Evolutionary conservation across 2,329 filamentous ascomycete genomes (phyloP).

Genomic region (Botrytis pseudocinerea): DNA sequence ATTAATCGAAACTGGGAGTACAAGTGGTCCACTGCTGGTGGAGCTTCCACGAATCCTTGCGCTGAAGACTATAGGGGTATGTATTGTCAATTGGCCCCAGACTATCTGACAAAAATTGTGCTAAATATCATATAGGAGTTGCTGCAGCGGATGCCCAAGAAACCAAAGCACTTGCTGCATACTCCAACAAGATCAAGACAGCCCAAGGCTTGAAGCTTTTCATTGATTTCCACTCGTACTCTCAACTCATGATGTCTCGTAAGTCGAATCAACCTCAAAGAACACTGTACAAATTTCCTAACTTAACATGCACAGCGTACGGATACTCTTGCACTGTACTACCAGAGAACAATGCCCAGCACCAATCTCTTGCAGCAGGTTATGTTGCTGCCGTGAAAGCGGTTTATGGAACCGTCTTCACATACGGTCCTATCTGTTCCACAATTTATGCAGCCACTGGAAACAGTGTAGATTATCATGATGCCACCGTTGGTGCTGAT

Average conservation of each 20-base stretch:
- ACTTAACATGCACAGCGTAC: constrained; percentile 44
- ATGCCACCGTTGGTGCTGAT: constrained; percentile 42
- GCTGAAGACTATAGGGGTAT: constrained; percentile 49
- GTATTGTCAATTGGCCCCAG: constrained; percentile 4
- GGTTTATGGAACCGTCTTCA: constrained; percentile 50
- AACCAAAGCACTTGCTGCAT: constrained; percentile 51
- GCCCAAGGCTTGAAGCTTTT: constrained; percentile 57
- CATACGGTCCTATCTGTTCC: constrained; percentile 52
- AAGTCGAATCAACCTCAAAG: constrained; percentile 10
- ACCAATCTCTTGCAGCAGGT: constrained; percentile 51
- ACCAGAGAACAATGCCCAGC: constrained; percentile 49
- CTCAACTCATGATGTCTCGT: constrained; percentile 57
- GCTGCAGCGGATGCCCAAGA: constrained; percentile 52
- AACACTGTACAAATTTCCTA: neutral
- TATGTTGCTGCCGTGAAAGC: constrained; percentile 55
- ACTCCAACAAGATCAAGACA: constrained; percentile 47
- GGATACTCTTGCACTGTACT: constrained; percentile 57
- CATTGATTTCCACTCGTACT: constrained; percentile 66
- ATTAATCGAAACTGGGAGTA: constrained; percentile 60
- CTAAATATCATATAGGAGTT: constrained; percentile 38
- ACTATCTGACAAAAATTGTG: neutral
- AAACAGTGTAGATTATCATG: constrained; percentile 47
- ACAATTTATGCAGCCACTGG: constrained; percentile 61
- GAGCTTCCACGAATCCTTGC: constrained; percentile 55
- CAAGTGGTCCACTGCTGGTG: constrained; percentile 50